Percentiles rank a stretch among this genome's conserved stretches.
Conservation (phyloP, 257 asterid genomes). For the Solanum microdontum region DNA sequence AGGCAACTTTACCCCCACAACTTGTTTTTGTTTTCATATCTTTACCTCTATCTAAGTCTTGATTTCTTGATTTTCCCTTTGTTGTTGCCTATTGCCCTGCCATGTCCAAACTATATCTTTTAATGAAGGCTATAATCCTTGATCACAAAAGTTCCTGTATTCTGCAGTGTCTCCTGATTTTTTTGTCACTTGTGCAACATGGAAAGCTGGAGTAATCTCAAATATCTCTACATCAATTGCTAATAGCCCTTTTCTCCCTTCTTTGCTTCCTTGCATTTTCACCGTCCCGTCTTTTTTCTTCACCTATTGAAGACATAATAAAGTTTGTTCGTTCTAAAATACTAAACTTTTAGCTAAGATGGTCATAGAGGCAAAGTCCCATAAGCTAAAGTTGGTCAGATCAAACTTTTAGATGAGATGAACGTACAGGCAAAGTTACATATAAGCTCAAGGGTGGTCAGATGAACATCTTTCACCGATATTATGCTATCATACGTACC, state of each 20-base stretch:
- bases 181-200: background rate
- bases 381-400: background rate
- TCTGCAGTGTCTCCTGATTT: background rate
- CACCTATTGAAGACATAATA: background rate
- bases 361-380: too few species aligned
- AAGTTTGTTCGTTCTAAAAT: background rate
- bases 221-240: background rate
- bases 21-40: background rate
- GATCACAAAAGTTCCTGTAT: background rate
- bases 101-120: conserved; percentile 37
- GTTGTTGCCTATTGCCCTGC: conserved; percentile 27
- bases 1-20: background rate
- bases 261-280: background rate
- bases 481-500: background rate
- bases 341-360: background rate
- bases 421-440: background rate
- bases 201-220: background rate
- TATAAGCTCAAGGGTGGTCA: background rate
- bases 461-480: background rate
- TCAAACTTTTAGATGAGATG: background rate
- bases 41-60: background rate
- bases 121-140: conserved; percentile 20
- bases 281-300: background rate
- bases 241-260: background rate
- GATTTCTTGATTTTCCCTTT: background rate